Evolutionary conservation across 2,329 filamentous ascomycete species (phyloP).

Genomic region (Cryphonectria radicalis): DNA sequence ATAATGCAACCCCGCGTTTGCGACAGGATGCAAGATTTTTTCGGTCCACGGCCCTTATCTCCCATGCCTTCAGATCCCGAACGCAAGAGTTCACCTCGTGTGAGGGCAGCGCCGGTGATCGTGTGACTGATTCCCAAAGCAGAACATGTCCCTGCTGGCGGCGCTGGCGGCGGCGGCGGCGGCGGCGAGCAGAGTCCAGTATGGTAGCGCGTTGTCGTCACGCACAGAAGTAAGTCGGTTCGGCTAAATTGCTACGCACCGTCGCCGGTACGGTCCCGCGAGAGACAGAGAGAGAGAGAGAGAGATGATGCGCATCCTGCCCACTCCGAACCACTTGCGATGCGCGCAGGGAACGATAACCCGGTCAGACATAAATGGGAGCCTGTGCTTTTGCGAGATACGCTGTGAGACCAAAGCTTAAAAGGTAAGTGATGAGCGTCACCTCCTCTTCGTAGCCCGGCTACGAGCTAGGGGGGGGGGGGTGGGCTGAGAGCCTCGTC

Average conservation of each 20-base stretch:
- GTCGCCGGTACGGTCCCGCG: neutral
- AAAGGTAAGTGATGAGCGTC: neutral
- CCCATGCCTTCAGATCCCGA: neutral
- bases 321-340: neutral
- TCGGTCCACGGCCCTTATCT: conserved; percentile 4
- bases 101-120: neutral
- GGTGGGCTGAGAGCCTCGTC: neutral
- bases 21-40: neutral
- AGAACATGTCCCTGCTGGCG: neutral
- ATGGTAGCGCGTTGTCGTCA: neutral
- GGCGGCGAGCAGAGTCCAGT: neutral
- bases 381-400: neutral
- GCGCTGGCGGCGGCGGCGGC: too few species aligned
- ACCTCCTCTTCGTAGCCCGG: neutral
- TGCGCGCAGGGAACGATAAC: neutral
- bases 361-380: neutral
- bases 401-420: neutral
- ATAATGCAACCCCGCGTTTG: neutral
- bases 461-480: neutral
- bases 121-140: neutral
- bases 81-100: neutral
- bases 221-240: neutral
- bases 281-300: neutral
- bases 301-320: neutral
- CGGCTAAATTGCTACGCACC: neutral